A percentile compares a stretch with the other conserved stretches of the same genome.
These are phyloP conservation scores for Earliella scabrosa DNA, from an alignment of 1,284 basidiomycete genomes.

Conservation along the genomic window DNA sequence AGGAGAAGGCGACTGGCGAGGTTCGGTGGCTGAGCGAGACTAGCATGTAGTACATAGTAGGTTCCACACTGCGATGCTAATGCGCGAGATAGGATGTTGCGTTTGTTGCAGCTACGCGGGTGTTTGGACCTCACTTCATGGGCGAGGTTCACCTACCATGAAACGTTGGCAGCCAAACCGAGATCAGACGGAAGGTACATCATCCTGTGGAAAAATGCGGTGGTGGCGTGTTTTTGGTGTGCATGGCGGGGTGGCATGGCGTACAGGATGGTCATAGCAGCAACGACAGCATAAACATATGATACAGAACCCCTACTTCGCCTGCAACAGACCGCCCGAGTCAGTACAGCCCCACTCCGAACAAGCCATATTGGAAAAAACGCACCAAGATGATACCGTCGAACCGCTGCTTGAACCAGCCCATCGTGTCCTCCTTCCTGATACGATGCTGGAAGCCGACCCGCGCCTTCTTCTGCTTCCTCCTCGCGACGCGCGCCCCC, in stretches of 20 bases:
- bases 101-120: too few species aligned
- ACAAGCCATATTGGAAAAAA: conserved; percentile 19
- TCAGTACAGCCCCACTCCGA: neutral
- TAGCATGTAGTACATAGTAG: too few species aligned
- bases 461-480: conserved; percentile 89
- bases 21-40: conserved; percentile 56
- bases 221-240: conserved; percentile 25
- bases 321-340: conserved; percentile 8
- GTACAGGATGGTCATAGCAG: conserved; percentile 36
- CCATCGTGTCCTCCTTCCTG: conserved; percentile 92
- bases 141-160: too few species aligned
- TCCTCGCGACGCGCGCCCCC: conserved; percentile 89
- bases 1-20: conserved; percentile 75
- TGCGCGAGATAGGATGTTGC: too few species aligned
- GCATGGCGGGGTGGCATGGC: conserved; percentile 34
- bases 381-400: conserved; percentile 93
- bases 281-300: conserved; percentile 27
- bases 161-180: too few species aligned
- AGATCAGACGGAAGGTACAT: neutral
- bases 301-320: conserved; percentile 32
- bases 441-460: conserved; percentile 90
- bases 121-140: too few species aligned
- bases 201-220: conserved; percentile 15
- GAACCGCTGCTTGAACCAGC: conserved; percentile 99
- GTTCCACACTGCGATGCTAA: too few species aligned